A percentile compares a stretch with the other conserved stretches of the same genome.
These are phyloP conservation scores for Hypholoma sublateritium DNA, from an alignment of 768 basidiomycete species.

Conservation along the genomic window DNA sequence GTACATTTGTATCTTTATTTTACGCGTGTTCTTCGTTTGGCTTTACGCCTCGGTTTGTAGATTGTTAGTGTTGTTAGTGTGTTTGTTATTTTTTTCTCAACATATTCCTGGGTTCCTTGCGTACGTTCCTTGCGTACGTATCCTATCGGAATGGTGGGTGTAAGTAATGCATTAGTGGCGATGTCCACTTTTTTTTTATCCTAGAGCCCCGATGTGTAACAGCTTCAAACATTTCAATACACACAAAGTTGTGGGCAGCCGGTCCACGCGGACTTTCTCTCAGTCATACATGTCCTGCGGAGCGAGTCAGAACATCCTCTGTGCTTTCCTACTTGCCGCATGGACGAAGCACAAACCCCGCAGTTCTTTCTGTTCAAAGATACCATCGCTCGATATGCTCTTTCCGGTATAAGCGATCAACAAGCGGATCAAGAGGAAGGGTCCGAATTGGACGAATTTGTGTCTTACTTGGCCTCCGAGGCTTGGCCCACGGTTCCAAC, in stretches of 20 bases:
- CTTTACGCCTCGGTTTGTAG: not conserved
- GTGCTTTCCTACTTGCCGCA: not conserved
- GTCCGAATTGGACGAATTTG: conserved; percentile 49
- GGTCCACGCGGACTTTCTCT: not conserved
- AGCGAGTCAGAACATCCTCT: not conserved
- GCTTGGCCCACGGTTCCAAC: conserved; percentile 44
- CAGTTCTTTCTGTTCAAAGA: conserved; percentile 6
- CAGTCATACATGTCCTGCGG: not conserved
- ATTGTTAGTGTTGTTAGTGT: not conserved
- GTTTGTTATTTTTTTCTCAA: not conserved
- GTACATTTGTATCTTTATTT: not conserved
- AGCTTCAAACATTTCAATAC: not conserved
- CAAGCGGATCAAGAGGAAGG: conserved; percentile 12
- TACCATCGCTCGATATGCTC: conserved; percentile 22
- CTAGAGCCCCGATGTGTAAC: too few species aligned
- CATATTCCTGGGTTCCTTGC: too few species aligned
- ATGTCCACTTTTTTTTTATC: too few species aligned
- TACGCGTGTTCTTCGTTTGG: not conserved
- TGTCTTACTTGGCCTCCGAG: conserved; percentile 50
- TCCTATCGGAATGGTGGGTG: too few species aligned
- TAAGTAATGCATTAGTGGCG: too few species aligned
- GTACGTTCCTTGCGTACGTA: too few species aligned
- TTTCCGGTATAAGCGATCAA: conserved; percentile 22
- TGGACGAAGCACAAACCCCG: not conserved
- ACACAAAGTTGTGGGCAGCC: not conserved